Evolutionary conservation across 768 basidiomycete genomes (phyloP).

Genomic region (Podaxis rugospora): DNA sequence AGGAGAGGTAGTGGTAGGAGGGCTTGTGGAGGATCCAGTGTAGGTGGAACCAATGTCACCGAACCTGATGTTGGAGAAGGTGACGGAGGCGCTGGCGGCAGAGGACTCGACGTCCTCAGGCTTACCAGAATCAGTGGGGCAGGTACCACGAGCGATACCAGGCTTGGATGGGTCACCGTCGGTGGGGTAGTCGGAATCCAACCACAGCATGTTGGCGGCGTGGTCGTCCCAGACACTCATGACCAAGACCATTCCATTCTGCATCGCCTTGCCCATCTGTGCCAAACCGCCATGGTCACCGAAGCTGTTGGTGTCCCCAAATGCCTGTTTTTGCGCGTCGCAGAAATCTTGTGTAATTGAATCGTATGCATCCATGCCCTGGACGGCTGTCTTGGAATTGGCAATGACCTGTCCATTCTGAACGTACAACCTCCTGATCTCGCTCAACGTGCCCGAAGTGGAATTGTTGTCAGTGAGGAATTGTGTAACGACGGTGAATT

Average conservation of each 20-base stretch:
- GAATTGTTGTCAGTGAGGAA: slow-evolving; percentile 19
- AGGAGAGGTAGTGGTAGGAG: background rate
- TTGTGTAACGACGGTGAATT: slow-evolving; percentile 21
- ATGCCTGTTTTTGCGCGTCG: slow-evolving; percentile 12
- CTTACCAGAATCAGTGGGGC: slow-evolving; percentile 33
- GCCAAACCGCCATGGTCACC: slow-evolving; percentile 1
- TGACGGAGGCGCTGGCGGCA: slow-evolving; percentile 18
- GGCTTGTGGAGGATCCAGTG: background rate
- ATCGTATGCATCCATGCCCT: slow-evolving; percentile 11
- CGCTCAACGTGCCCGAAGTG: slow-evolving; percentile 16
- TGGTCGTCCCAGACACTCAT: slow-evolving; percentile 26
- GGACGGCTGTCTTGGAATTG: slow-evolving; percentile 16
- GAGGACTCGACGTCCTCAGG: slow-evolving; percentile 30
- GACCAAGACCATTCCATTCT: slow-evolving; percentile 3
- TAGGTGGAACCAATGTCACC: slow-evolving; percentile 20
- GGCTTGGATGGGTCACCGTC: slow-evolving; percentile 15
- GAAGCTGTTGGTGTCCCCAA: slow-evolving; percentile 15
- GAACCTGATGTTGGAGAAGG: slow-evolving; percentile 38
- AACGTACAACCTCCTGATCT: slow-evolving; percentile 19
- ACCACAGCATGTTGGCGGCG: slow-evolving; percentile 8
- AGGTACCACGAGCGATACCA: slow-evolving; percentile 32
- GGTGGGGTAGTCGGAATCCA: slow-evolving; percentile 2
- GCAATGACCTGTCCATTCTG: slow-evolving; percentile 20
- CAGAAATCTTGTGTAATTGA: slow-evolving; percentile 17
- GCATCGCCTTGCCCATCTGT: background rate